Conservation (phyloP, 2,329 filamentous ascomycete genomes). For the Apiospora malaysiana region DNA sequence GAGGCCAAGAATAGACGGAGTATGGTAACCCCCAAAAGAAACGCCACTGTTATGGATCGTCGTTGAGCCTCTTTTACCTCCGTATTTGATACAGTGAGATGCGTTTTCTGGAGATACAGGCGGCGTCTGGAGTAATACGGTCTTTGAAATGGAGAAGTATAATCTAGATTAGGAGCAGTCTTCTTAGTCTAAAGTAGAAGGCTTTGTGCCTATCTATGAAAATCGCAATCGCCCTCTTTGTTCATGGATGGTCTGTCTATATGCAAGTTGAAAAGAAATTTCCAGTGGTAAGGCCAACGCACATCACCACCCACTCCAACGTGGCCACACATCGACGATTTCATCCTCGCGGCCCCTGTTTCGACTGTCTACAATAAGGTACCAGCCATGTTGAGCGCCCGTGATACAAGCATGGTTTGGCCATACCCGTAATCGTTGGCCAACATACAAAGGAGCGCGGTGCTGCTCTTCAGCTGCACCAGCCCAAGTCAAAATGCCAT, state of each 20-base stretch:
- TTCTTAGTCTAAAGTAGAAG: constrained; percentile 12
- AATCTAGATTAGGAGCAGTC: constrained; percentile 12
- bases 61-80: background rate
- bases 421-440: constrained; percentile 74
- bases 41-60: background rate
- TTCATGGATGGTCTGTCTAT: background rate
- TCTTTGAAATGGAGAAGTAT: background rate
- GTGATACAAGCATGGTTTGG: constrained; percentile 84
- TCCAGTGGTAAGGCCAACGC: background rate
- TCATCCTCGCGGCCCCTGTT: constrained; percentile 58
- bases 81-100: constrained; percentile 7
- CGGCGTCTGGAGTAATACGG: constrained; percentile 5
- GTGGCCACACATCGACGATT: constrained; percentile 77
- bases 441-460: constrained; percentile 59
- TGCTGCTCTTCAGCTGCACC: constrained; percentile 50
- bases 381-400: constrained; percentile 73
- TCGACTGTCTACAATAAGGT: constrained; percentile 73
- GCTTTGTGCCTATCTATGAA: constrained; percentile 5
- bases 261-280: background rate
- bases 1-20: background rate
- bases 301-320: constrained; percentile 72
- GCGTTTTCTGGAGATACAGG: constrained; percentile 1
- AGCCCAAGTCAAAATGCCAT: constrained; percentile 72
- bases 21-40: background rate
- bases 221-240: background rate